These are phyloP conservation scores for Datisca glomerata DNA, from an alignment of 306 rosid genomes.

Conservation along the genomic window DNA sequence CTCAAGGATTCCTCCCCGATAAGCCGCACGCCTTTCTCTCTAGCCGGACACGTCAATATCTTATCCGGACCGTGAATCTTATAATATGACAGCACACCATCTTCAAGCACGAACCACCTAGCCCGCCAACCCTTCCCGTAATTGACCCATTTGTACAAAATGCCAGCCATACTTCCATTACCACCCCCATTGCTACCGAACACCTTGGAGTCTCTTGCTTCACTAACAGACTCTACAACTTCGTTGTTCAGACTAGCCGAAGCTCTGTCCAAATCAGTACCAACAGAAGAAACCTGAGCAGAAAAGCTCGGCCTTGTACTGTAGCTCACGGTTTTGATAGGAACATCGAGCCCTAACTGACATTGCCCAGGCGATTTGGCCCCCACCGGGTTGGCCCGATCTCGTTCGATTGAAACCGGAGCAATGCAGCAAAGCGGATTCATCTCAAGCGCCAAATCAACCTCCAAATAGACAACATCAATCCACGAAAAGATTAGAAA, in stretches of 20 bases:
- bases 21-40: slow-evolving; percentile 65
- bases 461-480: slow-evolving; percentile 5
- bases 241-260: slow-evolving; percentile 28
- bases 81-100: slow-evolving; percentile 92
- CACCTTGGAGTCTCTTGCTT: slow-evolving; percentile 50
- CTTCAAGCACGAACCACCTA: slow-evolving; percentile 89
- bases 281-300: slow-evolving; percentile 46
- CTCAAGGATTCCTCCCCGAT: slow-evolving; percentile 80
- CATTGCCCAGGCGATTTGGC: slow-evolving; percentile 36
- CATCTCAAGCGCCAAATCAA: slow-evolving; percentile 21
- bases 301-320: slow-evolving; percentile 48
- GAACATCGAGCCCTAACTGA: slow-evolving; percentile 45
- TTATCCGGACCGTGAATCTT: slow-evolving; percentile 98
- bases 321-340: slow-evolving; percentile 30
- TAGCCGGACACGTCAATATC: slow-evolving; percentile 70
- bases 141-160: slow-evolving; percentile 94
- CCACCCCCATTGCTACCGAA: slow-evolving; percentile 32
- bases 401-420: slow-evolving; percentile 96
- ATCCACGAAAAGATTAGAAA: slow-evolving; percentile 5
- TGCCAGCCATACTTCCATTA: slow-evolving; percentile 65
- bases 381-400: slow-evolving; percentile 37
- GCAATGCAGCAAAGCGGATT: slow-evolving; percentile 99
- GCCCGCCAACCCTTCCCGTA: slow-evolving; percentile 98
- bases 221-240: slow-evolving; percentile 32
- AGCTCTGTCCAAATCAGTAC: slow-evolving; percentile 37